Evolutionary conservation across 805 yeast genomes (phyloP).

Genomic region (Candida schatavii): DNA sequence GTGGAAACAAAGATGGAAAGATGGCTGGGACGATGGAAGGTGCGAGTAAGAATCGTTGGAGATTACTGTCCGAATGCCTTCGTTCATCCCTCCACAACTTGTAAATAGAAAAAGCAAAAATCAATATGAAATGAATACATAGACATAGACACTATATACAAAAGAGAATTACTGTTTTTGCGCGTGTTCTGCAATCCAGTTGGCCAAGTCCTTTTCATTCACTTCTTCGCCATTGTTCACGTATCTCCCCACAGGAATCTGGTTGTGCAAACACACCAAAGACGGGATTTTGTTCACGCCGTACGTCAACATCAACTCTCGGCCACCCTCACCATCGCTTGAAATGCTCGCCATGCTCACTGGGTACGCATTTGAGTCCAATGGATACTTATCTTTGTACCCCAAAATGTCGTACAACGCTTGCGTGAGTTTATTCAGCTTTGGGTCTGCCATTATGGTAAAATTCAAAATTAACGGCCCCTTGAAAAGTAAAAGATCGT

Average conservation of each 20-base stretch:
- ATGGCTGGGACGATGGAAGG: conserved; percentile 79
- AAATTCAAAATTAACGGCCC: conserved; percentile 71
- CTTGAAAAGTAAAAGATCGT: conserved; percentile 48
- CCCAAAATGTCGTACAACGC: conserved; percentile 42
- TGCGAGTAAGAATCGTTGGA: conserved; percentile 47
- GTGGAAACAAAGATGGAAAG: conserved; percentile 94
- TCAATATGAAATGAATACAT: too few species aligned
- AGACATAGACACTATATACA: too few species aligned
- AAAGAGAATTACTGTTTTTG: too few species aligned
- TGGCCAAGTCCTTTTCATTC: conserved; percentile 27
- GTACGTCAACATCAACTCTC: conserved; percentile 57
- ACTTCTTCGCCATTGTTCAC: conserved; percentile 19
- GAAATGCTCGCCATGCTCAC: conserved; percentile 71
- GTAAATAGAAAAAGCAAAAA: too few species aligned
- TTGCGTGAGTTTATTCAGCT: conserved; percentile 61
- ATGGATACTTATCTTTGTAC: conserved; percentile 25
- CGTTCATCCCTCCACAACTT: too few species aligned
- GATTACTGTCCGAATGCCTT: too few species aligned
- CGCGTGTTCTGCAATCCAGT: conserved; percentile 20
- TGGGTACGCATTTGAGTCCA: conserved; percentile 36
- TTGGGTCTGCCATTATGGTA: conserved; percentile 62
- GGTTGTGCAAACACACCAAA: conserved; percentile 63
- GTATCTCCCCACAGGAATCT: conserved; percentile 46
- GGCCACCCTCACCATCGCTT: conserved; percentile 62
- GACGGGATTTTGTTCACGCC: conserved; percentile 59